phyloP scores from a whole-genome alignment of 202 grass and related monocot genomes.

The Panicum virgatum region DNA sequence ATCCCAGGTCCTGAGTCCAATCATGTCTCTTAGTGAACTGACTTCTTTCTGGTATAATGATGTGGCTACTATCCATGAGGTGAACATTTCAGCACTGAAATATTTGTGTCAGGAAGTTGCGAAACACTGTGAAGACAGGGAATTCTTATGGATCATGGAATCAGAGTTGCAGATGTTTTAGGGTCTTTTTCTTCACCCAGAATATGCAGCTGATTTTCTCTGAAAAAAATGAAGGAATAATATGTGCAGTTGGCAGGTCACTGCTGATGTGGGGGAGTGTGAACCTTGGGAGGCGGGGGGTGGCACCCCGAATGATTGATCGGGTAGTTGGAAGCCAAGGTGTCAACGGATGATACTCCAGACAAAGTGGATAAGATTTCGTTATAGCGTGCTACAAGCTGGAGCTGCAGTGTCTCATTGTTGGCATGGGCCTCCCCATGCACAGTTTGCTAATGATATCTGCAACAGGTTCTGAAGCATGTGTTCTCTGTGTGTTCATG shows the following conservation, averaged over 20 bases:
- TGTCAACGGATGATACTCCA: conserved; percentile 38
- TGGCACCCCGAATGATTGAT: conserved; percentile 49
- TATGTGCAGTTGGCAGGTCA: conserved; percentile 47
- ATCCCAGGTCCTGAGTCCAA: conserved; percentile 13
- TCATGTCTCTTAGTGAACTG: conserved; percentile 1
- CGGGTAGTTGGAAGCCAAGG: conserved; percentile 49
- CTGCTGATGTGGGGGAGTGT: conserved; percentile 30
- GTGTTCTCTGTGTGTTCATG: conserved; percentile 1
- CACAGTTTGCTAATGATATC: conserved; percentile 8
- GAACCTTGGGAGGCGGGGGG: conserved; percentile 33
- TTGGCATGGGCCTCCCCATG: conserved; percentile 18
- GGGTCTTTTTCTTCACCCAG: not conserved
- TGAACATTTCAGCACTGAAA: conserved; percentile 15
- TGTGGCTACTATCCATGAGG: not conserved
- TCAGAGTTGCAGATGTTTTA: not conserved
- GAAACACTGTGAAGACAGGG: conserved; percentile 12
- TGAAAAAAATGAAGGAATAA: conserved; percentile 9
- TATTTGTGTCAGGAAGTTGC: conserved; percentile 7
- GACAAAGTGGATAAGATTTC: conserved; percentile 61
- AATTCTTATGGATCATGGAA: not conserved
- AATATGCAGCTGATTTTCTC: conserved; percentile 1
- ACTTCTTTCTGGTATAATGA: conserved; percentile 30
- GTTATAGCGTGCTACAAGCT: conserved; percentile 12
- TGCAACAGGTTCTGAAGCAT: conserved; percentile 18
- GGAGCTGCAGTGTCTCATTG: conserved; percentile 21